Conservation (phyloP, 2,329 filamentous ascomycete genomes). For the Fusarium nygamai region DNA sequence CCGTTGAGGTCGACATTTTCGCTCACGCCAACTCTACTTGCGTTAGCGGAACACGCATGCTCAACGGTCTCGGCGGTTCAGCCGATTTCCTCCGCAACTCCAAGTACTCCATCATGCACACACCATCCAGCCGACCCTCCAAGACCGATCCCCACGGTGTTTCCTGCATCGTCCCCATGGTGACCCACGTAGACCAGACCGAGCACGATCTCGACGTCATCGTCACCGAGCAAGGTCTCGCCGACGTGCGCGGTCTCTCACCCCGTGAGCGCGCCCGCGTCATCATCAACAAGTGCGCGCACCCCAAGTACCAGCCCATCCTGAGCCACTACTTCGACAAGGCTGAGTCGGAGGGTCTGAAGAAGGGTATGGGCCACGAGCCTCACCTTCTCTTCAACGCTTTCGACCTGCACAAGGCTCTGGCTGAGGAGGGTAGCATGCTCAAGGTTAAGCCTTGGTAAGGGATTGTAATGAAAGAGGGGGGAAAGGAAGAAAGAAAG, state of each 20-base stretch:
- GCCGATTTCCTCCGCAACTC: slow-evolving; percentile 82
- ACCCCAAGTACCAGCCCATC: slow-evolving; percentile 86
- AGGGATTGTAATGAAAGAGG: background rate
- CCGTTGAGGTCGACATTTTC: slow-evolving; percentile 94
- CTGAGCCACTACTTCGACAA: slow-evolving; percentile 84
- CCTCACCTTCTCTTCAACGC: slow-evolving; percentile 86
- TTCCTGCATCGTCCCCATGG: slow-evolving; percentile 92
- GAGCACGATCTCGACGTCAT: slow-evolving; percentile 93
- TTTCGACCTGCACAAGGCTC: slow-evolving; percentile 89
- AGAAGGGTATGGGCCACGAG: slow-evolving; percentile 90
- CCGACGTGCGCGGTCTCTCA: slow-evolving; percentile 83
- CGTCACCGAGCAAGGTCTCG: slow-evolving; percentile 79
- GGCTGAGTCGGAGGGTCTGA: slow-evolving; percentile 86
- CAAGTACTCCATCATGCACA: slow-evolving; percentile 95
- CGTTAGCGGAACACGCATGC: slow-evolving; percentile 88
- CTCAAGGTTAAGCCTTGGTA: slow-evolving; percentile 76
- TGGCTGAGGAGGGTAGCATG: slow-evolving; percentile 88
- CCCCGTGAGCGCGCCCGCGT: slow-evolving; percentile 83
- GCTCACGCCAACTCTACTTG: slow-evolving; percentile 92
- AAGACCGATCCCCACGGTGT: slow-evolving; percentile 87
- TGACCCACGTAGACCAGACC: slow-evolving; percentile 90
- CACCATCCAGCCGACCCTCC: slow-evolving; percentile 79
- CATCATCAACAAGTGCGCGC: slow-evolving; percentile 87
- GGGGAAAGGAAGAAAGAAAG: background rate
- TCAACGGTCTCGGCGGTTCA: slow-evolving; percentile 84